Evolutionary conservation across 768 basidiomycete genomes (phyloP).

Genomic region (Steccherinum ochraceum): DNA sequence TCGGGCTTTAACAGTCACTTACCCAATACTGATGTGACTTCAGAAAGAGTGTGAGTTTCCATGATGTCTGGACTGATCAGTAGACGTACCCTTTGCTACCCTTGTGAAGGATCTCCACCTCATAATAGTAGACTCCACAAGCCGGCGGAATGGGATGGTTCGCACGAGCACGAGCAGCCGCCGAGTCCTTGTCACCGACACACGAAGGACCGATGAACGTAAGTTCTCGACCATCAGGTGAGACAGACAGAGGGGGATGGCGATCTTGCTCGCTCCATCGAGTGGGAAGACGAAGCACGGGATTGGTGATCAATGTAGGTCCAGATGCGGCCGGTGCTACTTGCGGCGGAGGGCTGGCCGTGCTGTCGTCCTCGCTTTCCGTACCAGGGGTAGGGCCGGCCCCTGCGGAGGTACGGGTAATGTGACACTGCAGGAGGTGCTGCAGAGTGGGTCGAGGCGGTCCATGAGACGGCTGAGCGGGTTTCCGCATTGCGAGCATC

Average conservation of each 20-base stretch:
- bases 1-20: too few relatives aligned
- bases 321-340: slow-evolving; percentile 9
- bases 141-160: slow-evolving; percentile 72
- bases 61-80: slow-evolving; percentile 1
- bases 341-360: slow-evolving; percentile 39
- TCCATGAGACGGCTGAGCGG: background rate
- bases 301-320: slow-evolving; percentile 17
- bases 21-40: slow-evolving; percentile 83
- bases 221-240: slow-evolving; percentile 67
- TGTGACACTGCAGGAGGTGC: slow-evolving; percentile 7
- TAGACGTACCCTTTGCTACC: slow-evolving; percentile 68
- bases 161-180: slow-evolving; percentile 77
- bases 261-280: slow-evolving; percentile 74
- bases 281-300: slow-evolving; percentile 57
- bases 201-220: slow-evolving; percentile 52
- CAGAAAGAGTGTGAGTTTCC: slow-evolving; percentile 11
- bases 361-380: slow-evolving; percentile 68
- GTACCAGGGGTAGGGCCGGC: slow-evolving; percentile 18
- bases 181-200: slow-evolving; percentile 74
- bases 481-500: slow-evolving; percentile 7
- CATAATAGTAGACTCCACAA: slow-evolving; percentile 93
- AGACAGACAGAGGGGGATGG: slow-evolving; percentile 51
- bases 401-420: slow-evolving; percentile 19
- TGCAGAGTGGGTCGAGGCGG: background rate
- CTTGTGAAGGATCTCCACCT: slow-evolving; percentile 78